phyloP scores from a whole-genome alignment of 805 yeast genomes.

The Middelhovenomyces tepae region DNA sequence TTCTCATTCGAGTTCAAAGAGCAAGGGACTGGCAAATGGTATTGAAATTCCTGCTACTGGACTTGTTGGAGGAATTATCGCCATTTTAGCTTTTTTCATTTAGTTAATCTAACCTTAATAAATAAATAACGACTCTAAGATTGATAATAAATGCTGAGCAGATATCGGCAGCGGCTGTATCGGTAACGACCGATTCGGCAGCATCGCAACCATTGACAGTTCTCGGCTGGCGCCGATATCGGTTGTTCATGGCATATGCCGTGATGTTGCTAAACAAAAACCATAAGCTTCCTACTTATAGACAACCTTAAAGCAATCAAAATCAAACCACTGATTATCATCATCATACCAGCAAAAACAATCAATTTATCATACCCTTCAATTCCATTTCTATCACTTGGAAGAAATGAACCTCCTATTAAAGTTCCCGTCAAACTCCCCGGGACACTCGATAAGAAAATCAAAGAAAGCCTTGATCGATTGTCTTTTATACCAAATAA shows the following conservation, averaged over 20 bases:
- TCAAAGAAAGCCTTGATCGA: conserved; percentile 25
- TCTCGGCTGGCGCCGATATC: no score
- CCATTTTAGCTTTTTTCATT: conserved; percentile 10
- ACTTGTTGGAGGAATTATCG: conserved; percentile 13
- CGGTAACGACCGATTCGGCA: no score
- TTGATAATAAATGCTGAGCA: no score
- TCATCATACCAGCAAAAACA: no score
- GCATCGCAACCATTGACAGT: no score
- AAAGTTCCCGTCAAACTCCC: conserved; percentile 30
- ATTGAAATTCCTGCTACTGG: conserved; percentile 9
- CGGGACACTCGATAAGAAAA: conserved; percentile 24
- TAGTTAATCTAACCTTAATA: no score
- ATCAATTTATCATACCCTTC: conserved; percentile 26
- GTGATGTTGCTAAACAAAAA: no score
- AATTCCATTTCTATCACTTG: conserved; percentile 13
- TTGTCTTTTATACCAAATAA: conserved; percentile 27
- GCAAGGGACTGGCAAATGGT: conserved; percentile 12
- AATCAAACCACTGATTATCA: no score
- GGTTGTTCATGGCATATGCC: no score
- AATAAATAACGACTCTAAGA: no score
- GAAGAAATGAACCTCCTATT: conserved; percentile 29
- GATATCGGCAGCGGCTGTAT: no score
- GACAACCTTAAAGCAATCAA: conserved; percentile 16
- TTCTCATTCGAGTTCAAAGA: conserved; percentile 13
- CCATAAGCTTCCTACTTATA: no score